phyloP scores from a whole-genome alignment of 371 early-diverging fungal genomes.

The Saksenaea oblongispora region DNA sequence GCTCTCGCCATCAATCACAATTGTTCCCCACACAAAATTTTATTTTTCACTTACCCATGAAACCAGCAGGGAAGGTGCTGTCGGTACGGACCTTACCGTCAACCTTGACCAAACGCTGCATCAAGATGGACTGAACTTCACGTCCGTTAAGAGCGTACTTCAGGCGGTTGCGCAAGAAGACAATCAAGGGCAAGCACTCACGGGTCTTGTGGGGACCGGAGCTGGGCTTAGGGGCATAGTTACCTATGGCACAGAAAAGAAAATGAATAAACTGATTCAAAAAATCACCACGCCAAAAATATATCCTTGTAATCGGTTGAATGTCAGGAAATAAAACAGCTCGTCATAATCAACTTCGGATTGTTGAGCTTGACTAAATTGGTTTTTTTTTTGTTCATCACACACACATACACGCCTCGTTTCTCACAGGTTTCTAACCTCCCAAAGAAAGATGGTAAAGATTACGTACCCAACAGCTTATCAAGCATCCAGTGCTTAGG shows the following conservation, averaged over 20 bases:
- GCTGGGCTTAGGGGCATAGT: slow-evolving; percentile 95
- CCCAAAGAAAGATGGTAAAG: neutral
- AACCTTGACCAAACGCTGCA: slow-evolving; percentile 98
- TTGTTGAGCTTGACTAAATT: slow-evolving; percentile 52
- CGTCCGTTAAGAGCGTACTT: slow-evolving; percentile 98
- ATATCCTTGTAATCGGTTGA: neutral
- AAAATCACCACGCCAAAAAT: neutral
- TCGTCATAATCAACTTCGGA: slow-evolving; percentile 24
- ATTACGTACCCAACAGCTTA: slow-evolving; percentile 77
- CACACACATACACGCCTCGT: neutral
- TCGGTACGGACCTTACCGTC: slow-evolving; percentile 99
- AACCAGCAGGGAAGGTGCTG: slow-evolving; percentile 97
- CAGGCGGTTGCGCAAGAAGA: slow-evolving; percentile 99
- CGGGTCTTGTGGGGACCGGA: slow-evolving; percentile 99
- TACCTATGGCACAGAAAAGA: slow-evolving; percentile 27
- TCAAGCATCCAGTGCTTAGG: slow-evolving; percentile 99
- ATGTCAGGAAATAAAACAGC: slow-evolving; percentile 17
- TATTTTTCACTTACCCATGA: slow-evolving; percentile 73
- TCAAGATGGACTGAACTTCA: slow-evolving; percentile 97
- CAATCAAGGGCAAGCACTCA: slow-evolving; percentile 57
- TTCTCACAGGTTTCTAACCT: neutral
- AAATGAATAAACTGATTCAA: neutral
- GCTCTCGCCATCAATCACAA: slow-evolving; percentile 43
- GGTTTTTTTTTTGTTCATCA: slow-evolving; percentile 41
- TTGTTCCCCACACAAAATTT: slow-evolving; percentile 1